Evolutionary conservation across 2,329 filamentous ascomycete species (phyloP).

Genomic region (Stagonosporopsis vannaccii): DNA sequence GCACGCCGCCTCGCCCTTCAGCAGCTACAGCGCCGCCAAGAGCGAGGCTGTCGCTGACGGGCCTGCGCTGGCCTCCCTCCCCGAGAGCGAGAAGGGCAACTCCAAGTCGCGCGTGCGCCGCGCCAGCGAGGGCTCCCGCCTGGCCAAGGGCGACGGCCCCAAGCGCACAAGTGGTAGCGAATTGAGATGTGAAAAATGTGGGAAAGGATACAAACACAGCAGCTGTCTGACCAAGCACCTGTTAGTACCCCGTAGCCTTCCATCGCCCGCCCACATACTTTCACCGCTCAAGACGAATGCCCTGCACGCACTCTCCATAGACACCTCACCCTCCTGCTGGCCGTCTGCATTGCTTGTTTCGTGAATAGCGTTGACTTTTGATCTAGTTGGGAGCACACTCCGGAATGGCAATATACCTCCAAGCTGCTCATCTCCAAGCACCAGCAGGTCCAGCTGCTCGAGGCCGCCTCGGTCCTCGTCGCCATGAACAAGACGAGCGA

Average conservation of each 20-base stretch:
- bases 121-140: constrained; percentile 85
- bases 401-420: constrained; percentile 95
- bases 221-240: constrained; percentile 99
- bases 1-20: constrained; percentile 53
- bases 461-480: constrained; percentile 94
- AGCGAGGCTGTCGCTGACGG: constrained; percentile 72
- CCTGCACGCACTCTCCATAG: constrained; percentile 31
- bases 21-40: constrained; percentile 54
- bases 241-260: constrained; percentile 76
- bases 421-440: constrained; percentile 99
- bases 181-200: constrained; percentile 95
- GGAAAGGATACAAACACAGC: constrained; percentile 99
- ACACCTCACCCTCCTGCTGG: constrained; percentile 7
- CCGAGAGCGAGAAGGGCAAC: constrained; percentile 56
- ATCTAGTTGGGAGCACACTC: constrained; percentile 97
- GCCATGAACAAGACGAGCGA: constrained; percentile 78
- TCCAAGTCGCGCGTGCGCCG: constrained; percentile 64
- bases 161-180: constrained; percentile 82
- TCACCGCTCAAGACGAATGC: constrained; percentile 51
- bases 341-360: constrained; percentile 18
- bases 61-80: constrained; percentile 60
- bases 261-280: constrained; percentile 52
- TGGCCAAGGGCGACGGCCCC: constrained; percentile 79
- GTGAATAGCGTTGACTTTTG: constrained; percentile 42
- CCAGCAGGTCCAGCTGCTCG: constrained; percentile 96